Base-by-base conservation (phyloP, 179 eudicot genomes). In the Monotropa hypopitys region DNA sequence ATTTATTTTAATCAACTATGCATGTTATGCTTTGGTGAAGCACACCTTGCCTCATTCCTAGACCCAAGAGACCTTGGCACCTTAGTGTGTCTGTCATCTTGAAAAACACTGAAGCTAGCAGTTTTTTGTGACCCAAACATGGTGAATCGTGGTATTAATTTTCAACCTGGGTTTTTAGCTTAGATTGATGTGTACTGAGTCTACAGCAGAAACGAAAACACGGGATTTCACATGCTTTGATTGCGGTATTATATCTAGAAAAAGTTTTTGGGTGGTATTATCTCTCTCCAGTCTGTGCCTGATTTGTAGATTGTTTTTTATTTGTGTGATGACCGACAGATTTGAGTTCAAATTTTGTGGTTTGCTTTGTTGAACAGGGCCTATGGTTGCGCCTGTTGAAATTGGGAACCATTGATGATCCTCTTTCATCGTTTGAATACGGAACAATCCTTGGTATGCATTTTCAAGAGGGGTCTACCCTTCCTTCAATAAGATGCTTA, bases 381-480 rank as follows among this genome's bases (percentile, higher is more conserved):
- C 84, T 95, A 82, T 95, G 99, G 99, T 83, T 93, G 78, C 96
- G 99, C 30, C 97, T 95, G 80, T 80, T 95, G 88, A 95, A 93
- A 79, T 80, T 95, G 78, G 99, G 98, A 82, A 72, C 97, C 78
- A 91, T 94, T 75, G 99, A 95, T 74, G 99, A 95, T 87, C 99
- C 99, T 70, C 89, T 95, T 80, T 91, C 96, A 74, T 95, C 99
- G 10, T 95, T 95, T 85, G 99, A 95, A 86, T 93, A 95, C 81
- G 99, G 99, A 81, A 95, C 99, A 70, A 95, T 95, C 38, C 87
- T 95, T 75, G 98, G 98, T 94, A 88, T 69, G 76, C 61, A 61
- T 61, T 79, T 79, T 59, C 42, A 50, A 38, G 13, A 46, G 30
- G 63, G 49, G 70, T 72, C 73, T 42, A 20, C 3, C 53, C 54